Base-by-base conservation (phyloP, 257 asterid species). In the Agastache rugosa region DNA sequence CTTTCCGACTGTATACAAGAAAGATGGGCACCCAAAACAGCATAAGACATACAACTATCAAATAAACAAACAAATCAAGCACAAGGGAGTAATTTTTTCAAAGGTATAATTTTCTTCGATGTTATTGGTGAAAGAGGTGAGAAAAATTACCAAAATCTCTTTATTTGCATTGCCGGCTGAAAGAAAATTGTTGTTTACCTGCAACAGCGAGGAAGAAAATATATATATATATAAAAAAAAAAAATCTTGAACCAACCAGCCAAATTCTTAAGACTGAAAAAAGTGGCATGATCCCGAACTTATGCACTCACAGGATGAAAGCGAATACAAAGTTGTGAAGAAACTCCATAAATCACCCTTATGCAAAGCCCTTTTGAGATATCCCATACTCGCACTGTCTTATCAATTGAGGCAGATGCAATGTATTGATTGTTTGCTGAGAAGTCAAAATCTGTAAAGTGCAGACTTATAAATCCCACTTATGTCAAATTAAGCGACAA, bases 381-480 rank as follows among this genome's bases (percentile, higher is more conserved):
- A 79, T 95, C 99, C 99, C 99, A 95, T 54, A 95, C 93, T 79
- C 99, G 85, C 47, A 95, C 91, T 48, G 98, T 92, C 90, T 95
- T 92, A 79, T 95, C 99, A 74, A 80, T 59, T 60, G 99, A 95
- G 74, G 98, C 80, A 45, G 99, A 95, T 71, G 99, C 93, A 70
- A 95, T 89, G 82, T 95, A 95, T 82, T 88, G 96, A 82, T 95
- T 90, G 85, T 92, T 95, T 72, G 98, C 77, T 34, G 99, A 90
- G 90, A 95, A 95, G 88, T 95, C 98, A 81, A 95, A 95, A 89
- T 95, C 99, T 95, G 94, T 35, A 85, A 80, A 58, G 44, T 73
- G 75, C 55, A 63, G 44, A 58, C 60, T 73, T 67, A 60, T 35
- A 83, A 60, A 79, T 51, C 77, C 62, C 53, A 72, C 27, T 17